Base-by-base conservation (phyloP, 1,284 basidiomycete genomes). In the Athelia psychrophila region DNA sequence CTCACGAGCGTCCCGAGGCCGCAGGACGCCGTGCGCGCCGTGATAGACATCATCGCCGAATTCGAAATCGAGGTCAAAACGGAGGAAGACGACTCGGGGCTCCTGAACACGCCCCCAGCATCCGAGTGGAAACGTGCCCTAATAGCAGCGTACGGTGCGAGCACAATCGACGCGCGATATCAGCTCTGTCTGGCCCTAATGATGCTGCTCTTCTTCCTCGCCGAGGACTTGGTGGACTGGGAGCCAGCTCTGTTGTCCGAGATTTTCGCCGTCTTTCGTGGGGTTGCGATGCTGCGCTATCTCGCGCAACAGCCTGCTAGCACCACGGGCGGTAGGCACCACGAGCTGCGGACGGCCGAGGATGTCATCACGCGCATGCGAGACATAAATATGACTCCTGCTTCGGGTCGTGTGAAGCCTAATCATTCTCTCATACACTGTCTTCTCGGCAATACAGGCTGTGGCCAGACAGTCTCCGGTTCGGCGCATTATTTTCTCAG, bases 211-310 rank as follows among this genome's bases (percentile, higher is more conserved):
- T 83, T 90, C 60, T 86, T 89, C 70, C 72, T 88, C 50, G 74
- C 83, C 5, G 79, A 84, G 22, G 78, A 83, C 27, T 69, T 88
- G 18, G 66, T 71, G 30, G 65, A 73, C 30, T 88, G 84, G 82
- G 82, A 87, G 59, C 79, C 83, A 22, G 71, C 79, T 16, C 60
- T 90, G 27, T 67, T 91, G 25, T 82, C 82, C 13, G 88, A 91
- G 62, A 77, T 88, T 23, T 86, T 91, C 63, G 85, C 85, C 13
- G 80, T 90, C n/a, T 91, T 88, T 60, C 78, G 89, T 27, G 86
- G 86, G 18, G 68, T 86, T 22, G 80, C 84, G 18, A 86, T 88
- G 72, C 68, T 90, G 23, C 84, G 81, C 25, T 78, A 76, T 53
- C 71, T 83, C 47, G 70, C 77, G 19, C 72, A 74, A 51, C 86